Base-by-base conservation (phyloP, 805 yeast species). In the Kodamaea kaohsiungensis region DNA sequence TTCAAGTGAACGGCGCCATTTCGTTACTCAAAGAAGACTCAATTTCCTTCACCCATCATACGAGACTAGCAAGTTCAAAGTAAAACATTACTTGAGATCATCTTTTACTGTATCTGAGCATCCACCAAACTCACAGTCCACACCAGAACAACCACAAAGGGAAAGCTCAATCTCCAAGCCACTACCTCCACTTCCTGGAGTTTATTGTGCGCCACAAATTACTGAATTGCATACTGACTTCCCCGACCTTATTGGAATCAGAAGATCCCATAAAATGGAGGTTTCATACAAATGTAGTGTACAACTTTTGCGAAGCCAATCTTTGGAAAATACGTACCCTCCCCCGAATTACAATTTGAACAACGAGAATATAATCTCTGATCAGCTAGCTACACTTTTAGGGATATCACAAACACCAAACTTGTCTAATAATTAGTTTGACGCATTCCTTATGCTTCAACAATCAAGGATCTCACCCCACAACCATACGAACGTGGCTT, bases 31-130 rank as follows among this genome's bases (percentile, higher is more conserved):
- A n/a, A 17, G 45, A 17, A 40, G 19, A 15, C 19, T 40, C 17
- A 40, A 40, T 22, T 40, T 40, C 18, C 12, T 40, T 9, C 45
- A 40, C 30, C 49, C 55, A 25, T 58, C 49, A 64, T 66, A 52
- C 70, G 75, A 25, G 61, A 61, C 53, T 77, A 85, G 17, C 7
- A 38, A 25, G 16, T 19, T 30, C 19, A 46, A 25, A n/a, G 48
- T 46, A 10, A 30, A 17, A 12, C 48, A 46, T 17, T 46, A 9
- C 7, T 27, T 46, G n/a, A 27, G 39, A 27, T 16, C 48, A 4
- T 30, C 48, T 17, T 46, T 46, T 16, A 30, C 40, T 12, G 35
- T 43, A 7, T 19, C 18, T n/a, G 47, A 43, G 12, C 7, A 12
- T 2, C 35, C 17, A 13, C 15, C n/a, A n/a, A n/a, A n/a, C n/a